phyloP scores from a whole-genome alignment of 2,329 filamentous ascomycete genomes.

The Monosporascus sp. region DNA sequence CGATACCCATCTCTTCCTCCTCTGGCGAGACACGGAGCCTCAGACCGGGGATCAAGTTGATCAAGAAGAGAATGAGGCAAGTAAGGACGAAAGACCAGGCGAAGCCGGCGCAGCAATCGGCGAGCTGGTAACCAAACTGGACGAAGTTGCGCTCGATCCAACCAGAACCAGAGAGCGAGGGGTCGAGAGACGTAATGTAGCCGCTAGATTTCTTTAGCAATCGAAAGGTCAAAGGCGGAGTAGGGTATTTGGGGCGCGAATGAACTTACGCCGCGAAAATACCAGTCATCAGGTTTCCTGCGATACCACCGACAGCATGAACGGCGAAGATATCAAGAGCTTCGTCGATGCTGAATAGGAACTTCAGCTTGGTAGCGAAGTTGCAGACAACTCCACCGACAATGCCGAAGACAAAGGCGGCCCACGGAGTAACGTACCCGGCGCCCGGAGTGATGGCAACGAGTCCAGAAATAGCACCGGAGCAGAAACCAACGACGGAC shows the following conservation, averaged over 20 bases:
- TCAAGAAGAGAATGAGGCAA: conserved; percentile 63
- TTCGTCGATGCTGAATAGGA: conserved; percentile 71
- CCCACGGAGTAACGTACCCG: conserved; percentile 69
- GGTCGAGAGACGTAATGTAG: conserved; percentile 71
- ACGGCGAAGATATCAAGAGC: conserved; percentile 89
- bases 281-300: conserved; percentile 74
- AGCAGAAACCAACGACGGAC: conserved; percentile 92
- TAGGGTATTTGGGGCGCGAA: neutral
- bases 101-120: conserved; percentile 60
- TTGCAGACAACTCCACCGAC: conserved; percentile 67
- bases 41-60: conserved; percentile 68
- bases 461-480: conserved; percentile 78
- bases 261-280: conserved; percentile 63
- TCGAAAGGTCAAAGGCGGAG: conserved; percentile 4
- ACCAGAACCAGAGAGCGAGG: conserved; percentile 55
- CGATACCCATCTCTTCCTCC: conserved; percentile 65
- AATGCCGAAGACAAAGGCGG: conserved; percentile 53
- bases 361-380: conserved; percentile 81
- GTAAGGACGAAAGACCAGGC: conserved; percentile 64
- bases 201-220: conserved; percentile 35
- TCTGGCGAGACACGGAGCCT: conserved; percentile 63
- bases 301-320: conserved; percentile 78
- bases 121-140: conserved; percentile 67
- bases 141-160: conserved; percentile 69
- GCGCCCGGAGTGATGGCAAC: conserved; percentile 84